Evolutionary conservation across 495 filamentous ascomycete genomes (phyloP).

Genomic region (Penicillium cinerascens): DNA sequence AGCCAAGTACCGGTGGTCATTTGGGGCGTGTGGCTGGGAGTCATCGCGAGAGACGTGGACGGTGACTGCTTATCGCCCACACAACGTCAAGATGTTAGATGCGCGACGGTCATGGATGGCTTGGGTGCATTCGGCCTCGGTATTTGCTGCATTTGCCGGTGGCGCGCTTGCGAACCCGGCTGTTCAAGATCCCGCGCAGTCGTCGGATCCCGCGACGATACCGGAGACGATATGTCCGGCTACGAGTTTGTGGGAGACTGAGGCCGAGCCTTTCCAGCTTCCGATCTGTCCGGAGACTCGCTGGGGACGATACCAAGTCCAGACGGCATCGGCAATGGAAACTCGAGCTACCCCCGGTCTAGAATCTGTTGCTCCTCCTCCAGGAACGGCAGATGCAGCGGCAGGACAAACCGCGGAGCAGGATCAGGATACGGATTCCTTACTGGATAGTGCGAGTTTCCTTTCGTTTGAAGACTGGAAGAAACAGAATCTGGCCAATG

Average conservation of each 20-base stretch:
- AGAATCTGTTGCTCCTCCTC: not conserved
- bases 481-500: conserved; percentile 83
- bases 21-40: not conserved
- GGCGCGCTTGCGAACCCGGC: conserved; percentile 2
- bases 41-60: conserved; percentile 2
- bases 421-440: conserved; percentile 60
- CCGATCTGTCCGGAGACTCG: conserved; percentile 17
- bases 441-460: conserved; percentile 79
- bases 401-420: conserved; percentile 16
- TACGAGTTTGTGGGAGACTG: conserved; percentile 13
- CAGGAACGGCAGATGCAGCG: not conserved
- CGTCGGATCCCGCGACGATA: not conserved
- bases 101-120: conserved; percentile 12
- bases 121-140: conserved; percentile 5
- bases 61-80: conserved; percentile 1
- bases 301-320: conserved; percentile 5
- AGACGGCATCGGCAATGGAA: not conserved
- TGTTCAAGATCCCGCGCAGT: conserved; percentile 8
- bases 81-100: conserved; percentile 12
- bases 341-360: not conserved
- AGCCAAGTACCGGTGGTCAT: not conserved
- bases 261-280: conserved; percentile 17
- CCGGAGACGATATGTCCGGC: conserved; percentile 12
- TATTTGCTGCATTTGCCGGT: conserved; percentile 7
- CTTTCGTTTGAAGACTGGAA: conserved; percentile 99